phyloP scores from a whole-genome alignment of 2,329 filamentous ascomycete genomes.

The Catunica adiposa region DNA sequence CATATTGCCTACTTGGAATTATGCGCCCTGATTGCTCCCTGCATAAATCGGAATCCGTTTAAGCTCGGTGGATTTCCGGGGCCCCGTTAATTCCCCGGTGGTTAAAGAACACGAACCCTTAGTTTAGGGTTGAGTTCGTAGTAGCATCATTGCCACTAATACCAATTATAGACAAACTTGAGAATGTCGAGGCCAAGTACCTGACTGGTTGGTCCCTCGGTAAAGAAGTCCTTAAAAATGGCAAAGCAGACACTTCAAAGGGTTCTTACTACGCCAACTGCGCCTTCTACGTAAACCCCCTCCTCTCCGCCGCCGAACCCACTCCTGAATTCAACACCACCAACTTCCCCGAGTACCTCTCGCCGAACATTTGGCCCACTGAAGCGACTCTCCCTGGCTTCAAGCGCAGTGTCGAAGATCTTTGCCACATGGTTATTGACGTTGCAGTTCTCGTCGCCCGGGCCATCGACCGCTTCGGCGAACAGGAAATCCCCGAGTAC shows the following conservation, averaged over 20 bases:
- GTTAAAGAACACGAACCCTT: background rate
- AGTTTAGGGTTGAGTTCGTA: background rate
- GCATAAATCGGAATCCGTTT: constrained; percentile 1
- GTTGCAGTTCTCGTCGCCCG: constrained; percentile 73
- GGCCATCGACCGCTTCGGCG: constrained; percentile 78
- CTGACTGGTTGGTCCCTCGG: constrained; percentile 64
- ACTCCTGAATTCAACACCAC: constrained; percentile 38
- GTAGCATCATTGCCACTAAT: background rate
- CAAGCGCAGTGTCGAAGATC: constrained; percentile 49
- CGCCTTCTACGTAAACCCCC: constrained; percentile 53
- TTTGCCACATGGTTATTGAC: constrained; percentile 78
- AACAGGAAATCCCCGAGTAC: constrained; percentile 62
- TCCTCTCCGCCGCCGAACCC: constrained; percentile 45
- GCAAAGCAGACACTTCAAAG: constrained; percentile 63
- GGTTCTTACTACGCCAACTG: constrained; percentile 76
- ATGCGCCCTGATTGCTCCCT: background rate
- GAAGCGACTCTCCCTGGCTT: constrained; percentile 58
- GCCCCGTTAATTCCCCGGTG: constrained; percentile 6
- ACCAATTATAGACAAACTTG: constrained; percentile 31
- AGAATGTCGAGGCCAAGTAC: constrained; percentile 45
- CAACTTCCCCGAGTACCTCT: constrained; percentile 74
- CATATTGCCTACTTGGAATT: background rate
- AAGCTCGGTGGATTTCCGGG: background rate
- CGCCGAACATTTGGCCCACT: constrained; percentile 75
- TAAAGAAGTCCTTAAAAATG: constrained; percentile 65